These are phyloP conservation scores for Hyphodiscus sp. DNA, from an alignment of 2,329 filamentous ascomycete species.

Conservation along the genomic window DNA sequence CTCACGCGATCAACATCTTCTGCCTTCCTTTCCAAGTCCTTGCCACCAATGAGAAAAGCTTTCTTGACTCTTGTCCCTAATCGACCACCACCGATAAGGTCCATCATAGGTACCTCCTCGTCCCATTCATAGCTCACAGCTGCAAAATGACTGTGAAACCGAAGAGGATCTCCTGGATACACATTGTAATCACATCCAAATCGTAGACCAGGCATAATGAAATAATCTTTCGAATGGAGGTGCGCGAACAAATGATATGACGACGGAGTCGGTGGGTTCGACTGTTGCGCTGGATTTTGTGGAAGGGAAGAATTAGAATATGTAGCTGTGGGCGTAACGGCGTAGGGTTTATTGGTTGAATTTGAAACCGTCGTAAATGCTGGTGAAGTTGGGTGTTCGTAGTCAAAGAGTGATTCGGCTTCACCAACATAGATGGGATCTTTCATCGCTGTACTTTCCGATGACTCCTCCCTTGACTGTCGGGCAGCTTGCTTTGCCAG, in stretches of 20 bases:
- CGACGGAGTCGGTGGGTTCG: slow-evolving; percentile 36
- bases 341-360: slow-evolving; percentile 17
- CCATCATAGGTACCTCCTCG: slow-evolving; percentile 74
- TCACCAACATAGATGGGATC: neutral
- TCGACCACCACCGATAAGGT: slow-evolving; percentile 79
- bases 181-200: slow-evolving; percentile 94
- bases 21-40: slow-evolving; percentile 34
- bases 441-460: slow-evolving; percentile 4
- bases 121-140: slow-evolving; percentile 83
- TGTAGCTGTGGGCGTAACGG: slow-evolving; percentile 40
- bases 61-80: slow-evolving; percentile 96
- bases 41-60: slow-evolving; percentile 78
- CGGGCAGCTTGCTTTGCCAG: slow-evolving; percentile 23
- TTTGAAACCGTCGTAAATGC: slow-evolving; percentile 20
- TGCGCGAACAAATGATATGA: slow-evolving; percentile 75
- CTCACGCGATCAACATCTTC: slow-evolving; percentile 44
- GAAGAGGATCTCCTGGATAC: slow-evolving; percentile 89
- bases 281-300: slow-evolving; percentile 16
- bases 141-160: slow-evolving; percentile 93
- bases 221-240: slow-evolving; percentile 74
- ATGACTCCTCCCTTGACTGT: slow-evolving; percentile 13
- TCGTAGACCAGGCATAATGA: slow-evolving; percentile 82
- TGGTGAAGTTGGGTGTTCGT: slow-evolving; percentile 32
- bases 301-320: slow-evolving; percentile 31
- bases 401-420: slow-evolving; percentile 20